Evolutionary conservation across 1,139 yeast genomes (phyloP), one percentile per base, ranked within the genome.

Genomic region (Geotrichum reessii): DNA sequence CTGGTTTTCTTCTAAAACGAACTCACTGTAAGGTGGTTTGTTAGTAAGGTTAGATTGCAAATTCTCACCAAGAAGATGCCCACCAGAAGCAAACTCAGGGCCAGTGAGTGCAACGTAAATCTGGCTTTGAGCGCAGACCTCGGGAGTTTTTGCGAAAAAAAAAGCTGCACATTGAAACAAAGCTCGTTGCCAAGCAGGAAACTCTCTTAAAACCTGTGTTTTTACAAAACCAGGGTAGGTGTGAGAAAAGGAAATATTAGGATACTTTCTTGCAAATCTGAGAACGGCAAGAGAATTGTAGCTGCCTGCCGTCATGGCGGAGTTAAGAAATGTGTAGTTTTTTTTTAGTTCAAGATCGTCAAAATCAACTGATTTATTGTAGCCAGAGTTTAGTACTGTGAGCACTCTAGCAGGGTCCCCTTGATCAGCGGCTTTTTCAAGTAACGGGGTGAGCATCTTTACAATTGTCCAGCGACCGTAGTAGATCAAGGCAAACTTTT

Each of bases 381-480:
- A 53, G 2, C 70, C 69, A n/a, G 74, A 64, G 4, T 62, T 64
- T 21, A 68, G 59, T 1, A 71, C 71, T 21, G 67, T 60, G 24
- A 71, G 63, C 4, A 71, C 72, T 24, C 72, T 62, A 19, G 73
- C 65, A 37, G 65, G 64, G 53, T 68, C 70, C 17, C 61, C 63
- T 17, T 27, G 33, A 14, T 63, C 64, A 9, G 63, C 66, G 14
- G 73, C 70, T 2, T 25, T 44, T 42, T 54, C 33, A 17, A 71
- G 54, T 54, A 69, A 62, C 11, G 71, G 68, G 33, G 67, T 28
- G 52, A 71, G 60, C 27, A 63, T 61, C 3, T 60, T 53, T 11
- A 64, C 64, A 22, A 67, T 58, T 31, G 66, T 56, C 73, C 69
- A 66, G 28, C 74, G 64, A 1, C 68, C 64, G 57, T 71, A 70